Evolutionary conservation across 2,329 filamentous ascomycete genomes (phyloP), one percentile per base, ranked within the genome.

Genomic region (Pseudogymnoascus sp.): DNA sequence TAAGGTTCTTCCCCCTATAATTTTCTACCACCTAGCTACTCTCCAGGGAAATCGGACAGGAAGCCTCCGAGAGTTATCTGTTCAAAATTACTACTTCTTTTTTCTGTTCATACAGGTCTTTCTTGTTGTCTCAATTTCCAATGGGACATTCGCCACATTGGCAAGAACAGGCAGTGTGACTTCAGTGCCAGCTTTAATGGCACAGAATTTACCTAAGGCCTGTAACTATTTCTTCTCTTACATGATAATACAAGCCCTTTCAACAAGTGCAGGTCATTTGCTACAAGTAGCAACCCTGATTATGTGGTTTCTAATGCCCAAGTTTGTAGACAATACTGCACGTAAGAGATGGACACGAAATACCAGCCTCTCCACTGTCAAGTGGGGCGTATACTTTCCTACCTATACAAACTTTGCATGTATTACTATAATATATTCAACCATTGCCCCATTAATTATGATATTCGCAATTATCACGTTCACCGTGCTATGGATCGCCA

Each of bases 191-290:
- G 74, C 84, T 15, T 79, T 89, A 0, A 77, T 99, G 31, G 93
- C 93, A 0, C 73, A 79, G 8, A 94, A 92, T 64, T 77, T 99
- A 5, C 94, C 94, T 1, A 89, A 85, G 67, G 88, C 92, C 0
- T 89, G 90, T 68, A 96, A 97, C 71, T 99, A 97, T 74, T 99
- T 97, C 78, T 97, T 97, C 79, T 93, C 91, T 1, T 99, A 99
- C 81, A 92, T 99, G 85, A 88, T 97, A 71, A 85, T 99, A 6
- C 94, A 97, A 70, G 91, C 92, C 0, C 80, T 97, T 69, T 92
- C 90, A 65, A 92, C 90, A 64, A 96, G 92, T 73, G 93, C 93
- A 1, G 92, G 89, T 73, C 93, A 90, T 0, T 78, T 97, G 3
- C 78, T 97, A 11, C 94, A 97, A 70, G 83, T 96, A 26, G 85